Evolutionary conservation across 73 alveolate species (phyloP), one percentile per base, ranked within the genome.

Genomic region (Durusdinium trenchii): DNA sequence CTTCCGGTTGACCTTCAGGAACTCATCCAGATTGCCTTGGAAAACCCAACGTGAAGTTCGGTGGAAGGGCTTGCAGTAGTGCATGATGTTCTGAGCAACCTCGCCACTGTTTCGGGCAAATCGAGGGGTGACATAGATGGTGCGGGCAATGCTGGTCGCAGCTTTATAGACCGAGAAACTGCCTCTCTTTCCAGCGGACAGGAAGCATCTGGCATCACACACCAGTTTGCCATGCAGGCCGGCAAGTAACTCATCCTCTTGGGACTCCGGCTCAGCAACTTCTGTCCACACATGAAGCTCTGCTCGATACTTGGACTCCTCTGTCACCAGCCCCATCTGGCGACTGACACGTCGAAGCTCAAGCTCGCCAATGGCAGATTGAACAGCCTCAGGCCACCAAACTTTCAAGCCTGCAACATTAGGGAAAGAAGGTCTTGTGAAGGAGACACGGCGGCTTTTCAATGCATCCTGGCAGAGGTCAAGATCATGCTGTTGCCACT

Each of bases 401-500:
- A 83, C 75, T 83, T 48, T 83, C 73, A 48, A 35, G 10, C 94
- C 94, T 35, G 94, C 69, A 1, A 83, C 69, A 6, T 45, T 52
- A 71, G 94, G 94, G 51, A 83, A 83, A 14, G 32, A 14, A 36
- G 94, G 94, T 83, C 94, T 47, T 32, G 45, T 32, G 46, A 83
- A 42, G 23, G 67, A n/a, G 48, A 83, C 35, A 48, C 93, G 67
- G 28, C 48, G 75, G 51, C 93, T 47, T 48, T 83, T 83, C 93
- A 83, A 48, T 35, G 93, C 93, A 40, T 83, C 75, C 71, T 32
- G 75, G 67, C 75, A 83, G 35, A 83, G 93, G 36, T 47, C 48
- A n/a, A 48, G 94, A n/a, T 83, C 94, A 83, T 83, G 94, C 94
- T 83, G 51, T 36, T 83, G 76, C 76, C 69, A 83, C n/a, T 52